Evolutionary conservation across 208 protist genomes (phyloP).

Genomic region (Polymyxa betae): DNA sequence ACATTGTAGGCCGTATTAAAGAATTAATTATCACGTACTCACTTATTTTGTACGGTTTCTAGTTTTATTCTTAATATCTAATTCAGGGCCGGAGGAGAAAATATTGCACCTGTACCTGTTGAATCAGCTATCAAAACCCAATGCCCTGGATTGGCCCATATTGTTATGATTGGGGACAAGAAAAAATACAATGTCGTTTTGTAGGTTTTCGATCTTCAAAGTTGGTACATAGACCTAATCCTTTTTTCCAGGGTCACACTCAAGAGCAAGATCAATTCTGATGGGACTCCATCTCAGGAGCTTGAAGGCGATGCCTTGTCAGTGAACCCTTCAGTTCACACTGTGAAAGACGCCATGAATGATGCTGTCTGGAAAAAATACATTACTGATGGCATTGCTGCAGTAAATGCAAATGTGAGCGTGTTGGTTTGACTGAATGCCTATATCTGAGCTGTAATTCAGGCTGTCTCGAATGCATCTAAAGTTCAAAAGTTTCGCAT

Average conservation of each 20-base stretch:
- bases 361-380: not conserved
- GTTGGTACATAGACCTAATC: not conserved
- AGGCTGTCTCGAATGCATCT: conserved; percentile 7
- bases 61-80: not conserved
- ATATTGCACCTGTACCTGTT: conserved; percentile 66
- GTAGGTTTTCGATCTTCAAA: not conserved
- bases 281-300: not conserved
- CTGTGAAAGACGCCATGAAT: not conserved
- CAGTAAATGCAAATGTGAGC: not conserved
- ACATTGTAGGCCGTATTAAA: conserved; percentile 67
- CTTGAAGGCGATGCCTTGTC: not conserved
- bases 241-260: not conserved
- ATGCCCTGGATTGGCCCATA: conserved; percentile 48
- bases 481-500: conserved; percentile 31
- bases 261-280: not conserved
- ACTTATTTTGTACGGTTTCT: not conserved
- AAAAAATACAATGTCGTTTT: conserved; percentile 32
- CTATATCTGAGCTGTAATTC: not conserved
- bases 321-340: not conserved
- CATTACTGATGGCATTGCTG: not conserved
- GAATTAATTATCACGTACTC: conserved; percentile 66
- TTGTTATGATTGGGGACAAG: conserved; percentile 45
- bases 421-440: not conserved
- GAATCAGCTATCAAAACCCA: conserved; percentile 58
- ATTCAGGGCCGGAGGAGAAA: conserved; percentile 70